Percentiles rank a stretch among this genome's conserved stretches.
These are phyloP conservation scores for Carpinus viminea DNA, from an alignment of 306 rosid genomes.

Conservation along the genomic window DNA sequence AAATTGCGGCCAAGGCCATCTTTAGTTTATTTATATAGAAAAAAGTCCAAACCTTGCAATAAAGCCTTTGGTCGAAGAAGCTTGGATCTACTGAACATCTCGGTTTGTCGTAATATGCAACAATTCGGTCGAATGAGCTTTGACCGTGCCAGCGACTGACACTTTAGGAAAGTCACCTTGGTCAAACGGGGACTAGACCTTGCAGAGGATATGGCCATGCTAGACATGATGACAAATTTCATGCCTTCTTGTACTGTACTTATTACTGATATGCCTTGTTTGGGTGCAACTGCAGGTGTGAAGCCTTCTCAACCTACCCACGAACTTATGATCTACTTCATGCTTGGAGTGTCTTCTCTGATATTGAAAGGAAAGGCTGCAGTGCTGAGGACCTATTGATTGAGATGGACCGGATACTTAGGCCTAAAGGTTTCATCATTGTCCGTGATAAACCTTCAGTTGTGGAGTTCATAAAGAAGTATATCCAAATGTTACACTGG, in stretches of 20 bases:
- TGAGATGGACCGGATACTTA: conserved; percentile 87
- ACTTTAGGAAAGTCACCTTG: too few relatives aligned
- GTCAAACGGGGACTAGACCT: too few relatives aligned
- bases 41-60: too few relatives aligned
- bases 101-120: too few relatives aligned
- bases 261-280: conserved; percentile 21
- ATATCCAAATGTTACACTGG: conserved; percentile 81
- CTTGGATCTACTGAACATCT: too few relatives aligned
- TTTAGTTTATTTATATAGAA: too few relatives aligned
- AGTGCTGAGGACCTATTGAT: conserved; percentile 75
- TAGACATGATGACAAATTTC: background rate
- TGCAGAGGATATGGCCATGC: background rate
- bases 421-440: conserved; percentile 85
- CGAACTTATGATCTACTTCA: conserved; percentile 89
- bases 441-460: conserved; percentile 61
- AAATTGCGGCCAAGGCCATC: too few relatives aligned
- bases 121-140: too few relatives aligned
- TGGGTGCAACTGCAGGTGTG: conserved; percentile 61
- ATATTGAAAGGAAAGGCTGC: conserved; percentile 73
- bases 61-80: too few relatives aligned
- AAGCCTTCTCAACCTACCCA: conserved; percentile 90
- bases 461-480: conserved; percentile 60
- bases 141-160: too few relatives aligned
- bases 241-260: background rate
- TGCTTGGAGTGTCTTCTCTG: conserved; percentile 81